Base-by-base conservation (phyloP, 345 rosid species). In the Microthlaspi erraticum region DNA sequence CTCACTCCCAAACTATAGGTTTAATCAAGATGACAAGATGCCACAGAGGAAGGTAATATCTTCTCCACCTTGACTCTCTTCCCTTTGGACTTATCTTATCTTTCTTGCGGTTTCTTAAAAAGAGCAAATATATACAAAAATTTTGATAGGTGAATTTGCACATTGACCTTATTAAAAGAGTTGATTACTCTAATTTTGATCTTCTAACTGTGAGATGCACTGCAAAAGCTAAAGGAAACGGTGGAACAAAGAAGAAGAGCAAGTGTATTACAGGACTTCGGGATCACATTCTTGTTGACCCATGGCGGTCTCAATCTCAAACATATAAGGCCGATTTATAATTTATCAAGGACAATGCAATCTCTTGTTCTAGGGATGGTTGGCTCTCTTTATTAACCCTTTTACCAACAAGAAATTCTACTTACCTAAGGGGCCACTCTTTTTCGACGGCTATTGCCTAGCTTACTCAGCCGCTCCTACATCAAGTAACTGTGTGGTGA, bases 1-100 rank as follows among this genome's bases (percentile, higher is more conserved):
- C 63, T 94, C 96, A 39, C 79, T 93, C 69, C 98, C 98, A 60
- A 93, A 93, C 82, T 93, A 93, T 84, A 83, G 98, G 83, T 93
- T 85, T 81, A 96, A 93, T 77, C 73, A 90, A 77, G 98, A 93
- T 82, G 89, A 88, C 46, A 86, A 82, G 86, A 89, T 88, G 71
- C 97, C 98, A 1, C 91, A 77, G 67, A 85, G 98, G 70, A 97
- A 93, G 98, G 98, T 93, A 83, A 23, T 58, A 49, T 57, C 46
- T 49, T 32, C 29, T 62, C 26, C 43, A n/a, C 45, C 29, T 31
- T 29, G 2, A 1, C 34, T 41, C 33, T 61, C 34, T 26, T 52
- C 51, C 54, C 59, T 49, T n/a, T 66, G 31, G 16, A n/a, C 16
- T 68, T 42, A 23, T 31, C 58, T 37, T 61, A 17, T 75, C 49